These are phyloP conservation scores for Phialophora macrospora DNA, from an alignment of 2,329 filamentous ascomycete species.

Conservation along the genomic window DNA sequence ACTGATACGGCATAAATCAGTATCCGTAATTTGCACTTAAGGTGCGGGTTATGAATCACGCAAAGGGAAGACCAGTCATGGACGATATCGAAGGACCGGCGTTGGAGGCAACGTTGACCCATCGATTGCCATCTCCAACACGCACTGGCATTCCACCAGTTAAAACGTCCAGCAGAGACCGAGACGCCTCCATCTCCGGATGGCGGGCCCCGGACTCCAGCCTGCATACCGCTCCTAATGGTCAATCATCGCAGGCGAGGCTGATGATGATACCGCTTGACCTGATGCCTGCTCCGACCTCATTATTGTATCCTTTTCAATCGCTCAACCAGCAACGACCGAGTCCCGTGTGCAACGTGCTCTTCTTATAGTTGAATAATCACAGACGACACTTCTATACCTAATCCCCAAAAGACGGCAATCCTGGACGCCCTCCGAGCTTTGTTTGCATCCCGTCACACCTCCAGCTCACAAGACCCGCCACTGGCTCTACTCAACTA, in stretches of 20 bases:
- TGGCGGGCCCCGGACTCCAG: not conserved
- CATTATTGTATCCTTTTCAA: not conserved
- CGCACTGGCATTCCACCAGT: not conserved
- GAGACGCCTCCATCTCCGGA: not conserved
- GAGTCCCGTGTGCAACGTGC: not conserved
- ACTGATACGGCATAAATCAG: not conserved
- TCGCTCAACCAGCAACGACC: not conserved
- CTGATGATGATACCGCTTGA: slow-evolving; percentile 14
- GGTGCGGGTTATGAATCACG: not conserved
- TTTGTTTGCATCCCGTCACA: slow-evolving; percentile 29
- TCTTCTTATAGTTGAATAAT: not conserved
- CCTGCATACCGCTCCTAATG: slow-evolving; percentile 1
- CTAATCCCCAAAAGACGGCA: not conserved
- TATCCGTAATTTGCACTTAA: not conserved
- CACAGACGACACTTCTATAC: not conserved
- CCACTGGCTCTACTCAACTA: slow-evolving; percentile 10
- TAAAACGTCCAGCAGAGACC: not conserved
- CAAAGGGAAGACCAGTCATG: not conserved
- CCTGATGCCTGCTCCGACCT: slow-evolving; percentile 6
- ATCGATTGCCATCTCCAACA: not conserved
- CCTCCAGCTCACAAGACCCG: slow-evolving; percentile 19
- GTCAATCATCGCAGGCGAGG: slow-evolving; percentile 8
- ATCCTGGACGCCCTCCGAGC: slow-evolving; percentile 33
- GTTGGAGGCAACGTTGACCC: not conserved
- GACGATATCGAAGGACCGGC: not conserved